Evolutionary conservation across 441 rosid genomes (phyloP), one percentile per base, ranked within the genome.

Genomic region (California macrophylla): DNA sequence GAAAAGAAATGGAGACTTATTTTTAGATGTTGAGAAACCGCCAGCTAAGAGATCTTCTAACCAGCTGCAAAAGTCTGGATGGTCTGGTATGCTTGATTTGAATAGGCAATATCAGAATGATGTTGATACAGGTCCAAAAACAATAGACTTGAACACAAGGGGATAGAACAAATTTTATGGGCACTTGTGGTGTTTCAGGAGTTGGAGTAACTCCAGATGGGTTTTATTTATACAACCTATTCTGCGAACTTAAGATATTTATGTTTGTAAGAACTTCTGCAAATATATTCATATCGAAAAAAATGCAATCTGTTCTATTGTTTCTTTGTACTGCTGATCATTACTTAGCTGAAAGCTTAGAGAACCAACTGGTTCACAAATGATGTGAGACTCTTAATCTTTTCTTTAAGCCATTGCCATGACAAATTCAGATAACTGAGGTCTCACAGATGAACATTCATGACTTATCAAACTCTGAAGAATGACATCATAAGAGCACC

Each of bases 141-240:
- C 23, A 3, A 50, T 81, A 69, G 88, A 87, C 82, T 76, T 84
- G 80, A 89, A 85, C 68, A 68, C 77, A 71, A 71, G 77, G 84
- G 73, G 73, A 67, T 64, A 72, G 77, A 80, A 75, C 77, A 73
- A 47, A 6, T 47, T n/a, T 32, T 32, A 32, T 32, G 36, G n/a
- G n/a, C n/a, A n/a, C n/a, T n/a, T n/a, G n/a, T n/a, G 36, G 4
- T 6, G 36, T 32, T 32, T 32, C 36, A 32, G 36, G 36, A 32
- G 36, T 4, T 32, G 36, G 36, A 32, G 36, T 32, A 9, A 32
- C 7, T 32, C 36, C 36, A 32, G 4, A 32, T 32, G 36, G 36
- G 36, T 2, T 32, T 32, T 32, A 32, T 32, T 9, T 32, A 32
- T 47, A n/a, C 54, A 47, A 5, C 13, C n/a, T 42, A 42, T 42